Base-by-base conservation (phyloP, 352 stramenopile genomes). In the Phytophthora tentaculata region DNA sequence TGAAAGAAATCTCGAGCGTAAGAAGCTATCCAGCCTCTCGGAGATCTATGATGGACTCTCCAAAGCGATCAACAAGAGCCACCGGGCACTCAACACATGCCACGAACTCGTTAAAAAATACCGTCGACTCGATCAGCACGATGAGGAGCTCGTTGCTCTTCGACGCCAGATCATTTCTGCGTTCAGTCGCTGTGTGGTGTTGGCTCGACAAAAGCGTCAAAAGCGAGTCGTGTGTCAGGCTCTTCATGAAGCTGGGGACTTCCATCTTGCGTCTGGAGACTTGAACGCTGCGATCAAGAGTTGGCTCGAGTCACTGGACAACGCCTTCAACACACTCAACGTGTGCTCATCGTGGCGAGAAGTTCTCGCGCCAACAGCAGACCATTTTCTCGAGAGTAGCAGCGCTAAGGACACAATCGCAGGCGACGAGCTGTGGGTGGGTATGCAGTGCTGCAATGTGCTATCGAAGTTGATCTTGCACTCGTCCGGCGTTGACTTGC, bases 301-400 rank as follows among this genome's bases (percentile, higher is more conserved):
- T 22, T 96, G 88, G 88, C 74, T 88, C 6, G 88, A 94, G 50
- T 74, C 64, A 7, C 67, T 96, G 49, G 88, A 96, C 48, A 92
- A 92, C 29, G 83, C 86, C 0, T 92, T 91, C 37, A 84, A 74
- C 9, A 71, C 74, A 22, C 60, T 95, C 3, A 78, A 84, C 24
- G 68, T 86, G 9, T 64, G 71, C 0, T 62, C 62, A 13, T 78
- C 50, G 19, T 94, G 86, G 86, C 76, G 83, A 26, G 71, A 90
- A 13, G 66, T 83, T 9, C 24, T 91, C 13, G 37, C 43, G 22
- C 47, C 53, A 41, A n/a, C 52, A 39, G 37, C 52, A n/a, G 58
- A 77, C 13, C 26, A 73, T 13, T 73, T 72, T 48, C 63, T 74
- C 5, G 48, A 72, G 23, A 22, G n/a, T n/a, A n/a, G 37, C 47